Percentiles rank a stretch among this genome's conserved stretches.
Conservation (phyloP, 805 yeast species). For the Phaffomyces thermotolerans region DNA sequence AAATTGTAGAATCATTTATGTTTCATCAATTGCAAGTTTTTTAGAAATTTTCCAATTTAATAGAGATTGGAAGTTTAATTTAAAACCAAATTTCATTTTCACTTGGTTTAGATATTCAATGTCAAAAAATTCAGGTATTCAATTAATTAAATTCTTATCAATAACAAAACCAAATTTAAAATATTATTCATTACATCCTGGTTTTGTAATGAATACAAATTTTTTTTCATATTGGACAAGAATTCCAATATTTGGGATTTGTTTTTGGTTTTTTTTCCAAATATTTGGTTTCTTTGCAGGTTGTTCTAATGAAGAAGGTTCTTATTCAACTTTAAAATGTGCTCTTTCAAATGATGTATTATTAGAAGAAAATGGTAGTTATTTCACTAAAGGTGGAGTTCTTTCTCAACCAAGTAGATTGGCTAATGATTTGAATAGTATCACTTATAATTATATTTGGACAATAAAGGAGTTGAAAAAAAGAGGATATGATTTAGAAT, state of each 20-base stretch:
- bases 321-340: slow-evolving; percentile 55
- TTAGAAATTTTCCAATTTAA: slow-evolving; percentile 42
- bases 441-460: slow-evolving; percentile 76
- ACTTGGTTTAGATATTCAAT: slow-evolving; percentile 73
- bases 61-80: slow-evolving; percentile 43
- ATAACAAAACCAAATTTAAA: slow-evolving; percentile 58
- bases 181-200: slow-evolving; percentile 71
- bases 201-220: slow-evolving; percentile 78
- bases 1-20: slow-evolving; percentile 42
- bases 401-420: slow-evolving; percentile 49
- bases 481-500: slow-evolving; percentile 34
- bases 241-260: slow-evolving; percentile 66
- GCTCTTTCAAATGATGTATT: slow-evolving; percentile 43
- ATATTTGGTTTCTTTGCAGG: slow-evolving; percentile 65
- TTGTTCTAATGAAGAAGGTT: slow-evolving; percentile 64
- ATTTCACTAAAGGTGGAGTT: slow-evolving; percentile 53
- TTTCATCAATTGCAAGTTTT: slow-evolving; percentile 59
- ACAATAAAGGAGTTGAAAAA: slow-evolving; percentile 52
- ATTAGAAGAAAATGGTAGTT: slow-evolving; percentile 55
- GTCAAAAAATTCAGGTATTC: slow-evolving; percentile 76
- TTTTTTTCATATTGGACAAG: slow-evolving; percentile 71
- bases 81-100: slow-evolving; percentile 58
- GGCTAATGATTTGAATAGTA: slow-evolving; percentile 51
- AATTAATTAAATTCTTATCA: slow-evolving; percentile 57
- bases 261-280: slow-evolving; percentile 68